These are phyloP conservation scores for Sicyos edulis DNA, from an alignment of 306 rosid genomes.

Conservation along the genomic window DNA sequence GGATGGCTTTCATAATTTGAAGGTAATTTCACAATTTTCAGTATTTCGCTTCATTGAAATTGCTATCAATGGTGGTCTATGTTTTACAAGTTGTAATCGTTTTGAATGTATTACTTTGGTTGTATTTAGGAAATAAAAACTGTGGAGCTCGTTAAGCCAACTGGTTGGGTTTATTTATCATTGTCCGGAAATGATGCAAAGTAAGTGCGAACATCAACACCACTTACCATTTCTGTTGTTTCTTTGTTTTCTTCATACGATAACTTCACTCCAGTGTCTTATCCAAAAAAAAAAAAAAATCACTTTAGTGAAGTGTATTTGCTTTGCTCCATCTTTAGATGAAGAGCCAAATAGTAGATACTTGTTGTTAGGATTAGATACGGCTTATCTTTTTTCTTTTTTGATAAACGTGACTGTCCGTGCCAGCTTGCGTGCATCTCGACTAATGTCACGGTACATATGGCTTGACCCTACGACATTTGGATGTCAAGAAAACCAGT, in stretches of 20 bases:
- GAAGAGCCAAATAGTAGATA: not conserved
- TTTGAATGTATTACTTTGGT: slow-evolving; percentile 17
- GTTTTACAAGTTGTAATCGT: not conserved
- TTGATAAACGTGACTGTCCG: too few relatives aligned
- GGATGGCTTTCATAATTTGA: slow-evolving; percentile 89
- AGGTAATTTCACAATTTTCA: slow-evolving; percentile 34
- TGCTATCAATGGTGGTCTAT: not conserved
- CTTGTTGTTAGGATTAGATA: not conserved
- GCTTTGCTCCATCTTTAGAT: not conserved
- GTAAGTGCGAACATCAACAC: slow-evolving; percentile 29
- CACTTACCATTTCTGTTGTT: not conserved
- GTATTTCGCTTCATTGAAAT: not conserved
- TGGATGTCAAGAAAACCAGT: too few relatives aligned
- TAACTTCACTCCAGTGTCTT: not conserved
- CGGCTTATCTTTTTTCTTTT: too few relatives aligned
- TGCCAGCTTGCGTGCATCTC: too few relatives aligned
- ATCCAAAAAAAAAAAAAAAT: not conserved
- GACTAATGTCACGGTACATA: too few relatives aligned
- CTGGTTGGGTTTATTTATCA: slow-evolving; percentile 82
- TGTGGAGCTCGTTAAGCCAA: slow-evolving; percentile 76
- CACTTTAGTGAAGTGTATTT: not conserved
- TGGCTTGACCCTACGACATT: too few relatives aligned
- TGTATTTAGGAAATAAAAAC: slow-evolving; percentile 75
- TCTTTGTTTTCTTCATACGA: slow-evolving; percentile 4
- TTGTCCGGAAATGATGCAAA: slow-evolving; percentile 81